Conservation (phyloP, 768 basidiomycete species). For the Lactarius tabidus region DNA sequence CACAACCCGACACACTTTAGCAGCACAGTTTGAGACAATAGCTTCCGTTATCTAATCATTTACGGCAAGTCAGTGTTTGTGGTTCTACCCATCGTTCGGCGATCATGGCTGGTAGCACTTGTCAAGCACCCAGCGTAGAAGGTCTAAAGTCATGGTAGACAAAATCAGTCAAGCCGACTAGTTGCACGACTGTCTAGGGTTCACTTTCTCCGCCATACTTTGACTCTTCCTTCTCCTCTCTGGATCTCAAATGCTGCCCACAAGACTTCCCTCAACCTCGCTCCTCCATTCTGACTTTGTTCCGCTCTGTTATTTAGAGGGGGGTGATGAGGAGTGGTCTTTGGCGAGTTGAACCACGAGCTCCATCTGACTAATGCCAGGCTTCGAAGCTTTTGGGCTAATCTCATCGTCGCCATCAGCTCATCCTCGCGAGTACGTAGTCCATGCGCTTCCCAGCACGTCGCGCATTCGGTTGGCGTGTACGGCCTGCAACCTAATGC, state of each 20-base stretch:
- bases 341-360: conserved; percentile 25
- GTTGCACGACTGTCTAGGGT: conserved; percentile 19
- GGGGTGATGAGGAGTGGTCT: conserved; percentile 7
- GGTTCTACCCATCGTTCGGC: too few species aligned
- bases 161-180: not conserved
- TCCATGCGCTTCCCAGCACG: conserved; percentile 22
- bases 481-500: conserved; percentile 14
- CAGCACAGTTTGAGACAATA: not conserved
- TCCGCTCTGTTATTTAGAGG: not conserved
- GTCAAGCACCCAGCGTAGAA: not conserved
- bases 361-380: conserved; percentile 25
- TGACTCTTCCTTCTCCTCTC: conserved; percentile 39
- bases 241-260: conserved; percentile 42
- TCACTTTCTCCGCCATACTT: conserved; percentile 42
- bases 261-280: conserved; percentile 14
- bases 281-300: not conserved
- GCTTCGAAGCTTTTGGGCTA: conserved; percentile 23
- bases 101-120: not conserved
- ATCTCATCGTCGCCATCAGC: conserved; percentile 22
- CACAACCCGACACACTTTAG: conserved; percentile 11
- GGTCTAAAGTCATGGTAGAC: not conserved
- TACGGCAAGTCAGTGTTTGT: not conserved
- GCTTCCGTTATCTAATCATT: conserved; percentile 6
- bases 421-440: conserved; percentile 21
- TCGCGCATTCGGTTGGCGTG: conserved; percentile 24